These are phyloP conservation scores for Candida tibetensis DNA, from an alignment of 805 yeast species.

Conservation along the genomic window DNA sequence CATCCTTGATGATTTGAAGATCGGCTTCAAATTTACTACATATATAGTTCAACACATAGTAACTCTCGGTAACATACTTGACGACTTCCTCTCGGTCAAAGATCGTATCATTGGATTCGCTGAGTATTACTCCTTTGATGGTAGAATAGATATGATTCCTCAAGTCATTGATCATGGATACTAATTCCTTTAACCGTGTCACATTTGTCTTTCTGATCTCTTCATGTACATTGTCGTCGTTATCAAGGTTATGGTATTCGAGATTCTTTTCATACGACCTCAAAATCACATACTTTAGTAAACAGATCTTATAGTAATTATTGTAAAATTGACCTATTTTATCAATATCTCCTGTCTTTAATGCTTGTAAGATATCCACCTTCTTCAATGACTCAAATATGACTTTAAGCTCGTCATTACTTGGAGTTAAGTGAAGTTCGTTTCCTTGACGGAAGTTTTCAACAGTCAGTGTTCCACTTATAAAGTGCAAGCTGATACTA, in stretches of 20 bases:
- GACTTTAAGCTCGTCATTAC: background rate
- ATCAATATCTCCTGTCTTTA: background rate
- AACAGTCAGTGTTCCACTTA: background rate
- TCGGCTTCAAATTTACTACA: slow-evolving; percentile 20
- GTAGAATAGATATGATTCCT: slow-evolving; percentile 17
- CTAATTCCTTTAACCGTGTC: slow-evolving; percentile 9
- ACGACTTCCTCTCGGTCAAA: slow-evolving; percentile 21
- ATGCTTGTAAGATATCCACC: slow-evolving; percentile 3
- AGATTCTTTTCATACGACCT: slow-evolving; percentile 5
- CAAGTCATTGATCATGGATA: slow-evolving; percentile 11
- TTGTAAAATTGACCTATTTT: slow-evolving; percentile 11
- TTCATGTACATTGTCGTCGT: background rate
- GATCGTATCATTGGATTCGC: slow-evolving; percentile 5
- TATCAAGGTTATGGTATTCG: background rate
- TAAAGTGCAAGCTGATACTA: slow-evolving; percentile 1
- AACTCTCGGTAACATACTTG: slow-evolving; percentile 21
- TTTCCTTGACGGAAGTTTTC: background rate
- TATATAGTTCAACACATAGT: slow-evolving; percentile 20
- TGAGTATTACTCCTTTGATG: slow-evolving; percentile 17
- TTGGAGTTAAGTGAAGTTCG: slow-evolving; percentile 3
- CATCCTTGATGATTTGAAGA: slow-evolving; percentile 17
- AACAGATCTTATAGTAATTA: slow-evolving; percentile 16
- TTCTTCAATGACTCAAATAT: slow-evolving; percentile 2
- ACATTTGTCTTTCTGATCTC: slow-evolving; percentile 4
- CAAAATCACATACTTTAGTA: slow-evolving; percentile 9